phyloP scores from a whole-genome alignment of 208 protist species.

The Crithidia fasciculata region DNA sequence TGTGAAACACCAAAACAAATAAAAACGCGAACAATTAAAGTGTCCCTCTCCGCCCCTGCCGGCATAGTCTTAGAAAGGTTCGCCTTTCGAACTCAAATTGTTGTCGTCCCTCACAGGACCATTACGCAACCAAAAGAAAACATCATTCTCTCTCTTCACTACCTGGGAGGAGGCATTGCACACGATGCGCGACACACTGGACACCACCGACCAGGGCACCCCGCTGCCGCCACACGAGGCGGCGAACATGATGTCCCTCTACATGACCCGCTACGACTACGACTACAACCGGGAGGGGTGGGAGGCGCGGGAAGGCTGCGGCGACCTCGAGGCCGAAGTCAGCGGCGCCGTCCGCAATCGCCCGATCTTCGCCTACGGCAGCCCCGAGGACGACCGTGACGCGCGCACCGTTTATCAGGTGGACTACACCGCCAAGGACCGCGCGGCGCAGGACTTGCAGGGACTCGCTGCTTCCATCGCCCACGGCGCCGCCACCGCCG shows the following conservation, averaged over 20 bases:
- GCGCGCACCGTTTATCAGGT: slow-evolving; percentile 57
- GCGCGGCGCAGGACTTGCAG: slow-evolving; percentile 33
- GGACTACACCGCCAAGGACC: slow-evolving; percentile 54
- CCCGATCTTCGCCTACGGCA: slow-evolving; percentile 62
- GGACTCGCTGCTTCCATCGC: slow-evolving; percentile 4
- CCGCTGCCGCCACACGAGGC: slow-evolving; percentile 58
- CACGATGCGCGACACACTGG: not conserved
- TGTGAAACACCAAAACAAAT: too few species aligned
- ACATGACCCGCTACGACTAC: slow-evolving; percentile 90
- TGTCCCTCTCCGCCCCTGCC: too few species aligned
- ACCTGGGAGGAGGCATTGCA: too few species aligned
- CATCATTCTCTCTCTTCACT: too few species aligned
- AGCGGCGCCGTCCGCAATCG: slow-evolving; percentile 82
- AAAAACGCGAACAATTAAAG: too few species aligned
- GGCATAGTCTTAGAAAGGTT: too few species aligned
- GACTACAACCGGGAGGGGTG: slow-evolving; percentile 75
- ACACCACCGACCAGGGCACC: not conserved
- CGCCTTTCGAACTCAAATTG: too few species aligned
- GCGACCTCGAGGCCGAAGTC: slow-evolving; percentile 29
- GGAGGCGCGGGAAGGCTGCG: slow-evolving; percentile 1
- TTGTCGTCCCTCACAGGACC: too few species aligned
- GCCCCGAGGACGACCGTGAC: slow-evolving; percentile 25
- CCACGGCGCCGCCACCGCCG: too few species aligned
- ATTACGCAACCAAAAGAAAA: too few species aligned
- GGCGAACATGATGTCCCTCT: slow-evolving; percentile 78